phyloP scores from a whole-genome alignment of 2,329 filamentous ascomycete genomes.

The Herpotrichia juniperi region DNA sequence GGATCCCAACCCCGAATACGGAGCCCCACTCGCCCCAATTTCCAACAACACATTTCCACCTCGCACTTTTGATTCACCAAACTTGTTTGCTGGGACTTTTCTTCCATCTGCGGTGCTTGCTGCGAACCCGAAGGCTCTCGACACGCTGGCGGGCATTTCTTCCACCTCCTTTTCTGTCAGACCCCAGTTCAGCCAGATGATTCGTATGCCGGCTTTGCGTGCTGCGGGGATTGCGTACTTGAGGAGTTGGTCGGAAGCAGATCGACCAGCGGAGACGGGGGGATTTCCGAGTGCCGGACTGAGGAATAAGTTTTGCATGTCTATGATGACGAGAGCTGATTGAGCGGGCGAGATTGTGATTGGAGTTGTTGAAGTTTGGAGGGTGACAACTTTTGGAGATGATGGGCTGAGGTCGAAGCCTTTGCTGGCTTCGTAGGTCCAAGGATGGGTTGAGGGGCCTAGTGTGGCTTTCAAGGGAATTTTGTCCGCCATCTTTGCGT shows the following conservation, averaged over 20 bases:
- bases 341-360: conserved; percentile 43
- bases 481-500: neutral
- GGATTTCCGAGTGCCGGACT: conserved; percentile 28
- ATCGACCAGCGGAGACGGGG: conserved; percentile 23
- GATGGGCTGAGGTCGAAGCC: conserved; percentile 55
- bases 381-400: conserved; percentile 28
- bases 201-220: conserved; percentile 43
- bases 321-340: conserved; percentile 49
- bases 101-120: conserved; percentile 14
- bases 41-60: conserved; percentile 16
- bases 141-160: conserved; percentile 46
- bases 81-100: conserved; percentile 39
- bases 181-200: conserved; percentile 53
- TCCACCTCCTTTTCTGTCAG: conserved; percentile 43
- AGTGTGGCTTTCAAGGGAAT: neutral
- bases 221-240: conserved; percentile 47
- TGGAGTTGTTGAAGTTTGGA: conserved; percentile 32
- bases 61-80: conserved; percentile 22
- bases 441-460: conserved; percentile 35
- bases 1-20: conserved; percentile 43
- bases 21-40: conserved; percentile 18
- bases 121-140: conserved; percentile 45
- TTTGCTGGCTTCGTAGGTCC: conserved; percentile 50
- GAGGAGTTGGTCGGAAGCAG: conserved; percentile 37
- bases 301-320: conserved; percentile 55